Percentiles rank a stretch among this genome's conserved stretches.
phyloP scores from a whole-genome alignment of 75 land plant species.

The Adiantum capillusveneris region DNA sequence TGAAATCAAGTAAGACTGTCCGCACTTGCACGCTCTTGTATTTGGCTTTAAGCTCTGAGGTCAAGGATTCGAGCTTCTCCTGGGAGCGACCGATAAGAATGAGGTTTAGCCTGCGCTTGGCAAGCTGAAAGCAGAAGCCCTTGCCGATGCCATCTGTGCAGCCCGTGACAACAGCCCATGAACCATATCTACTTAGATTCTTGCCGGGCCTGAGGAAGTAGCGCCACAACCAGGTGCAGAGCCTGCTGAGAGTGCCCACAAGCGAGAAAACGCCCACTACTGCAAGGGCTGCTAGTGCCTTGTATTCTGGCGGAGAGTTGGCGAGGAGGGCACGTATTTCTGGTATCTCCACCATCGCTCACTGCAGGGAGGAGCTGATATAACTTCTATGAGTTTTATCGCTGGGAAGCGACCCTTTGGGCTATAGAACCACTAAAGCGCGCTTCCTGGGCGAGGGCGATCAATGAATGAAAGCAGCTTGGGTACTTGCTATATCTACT shows the following conservation, averaged over 20 bases:
- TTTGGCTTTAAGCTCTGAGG: conserved; percentile 31
- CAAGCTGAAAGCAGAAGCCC: conserved; percentile 61
- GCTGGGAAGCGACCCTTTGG: no score
- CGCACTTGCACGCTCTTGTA: conserved; percentile 30
- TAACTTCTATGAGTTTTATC: no score
- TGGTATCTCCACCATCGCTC: no score
- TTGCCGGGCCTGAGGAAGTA: conserved; percentile 56
- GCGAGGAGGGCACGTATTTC: no score
- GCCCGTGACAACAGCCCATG: conserved; percentile 94
- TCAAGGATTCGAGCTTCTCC: conserved; percentile 47
- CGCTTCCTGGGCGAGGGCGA: no score
- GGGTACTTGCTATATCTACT: no score
- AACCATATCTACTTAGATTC: conserved; percentile 59
- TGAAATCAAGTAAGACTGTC: conserved; percentile 61
- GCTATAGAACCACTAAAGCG: no score
- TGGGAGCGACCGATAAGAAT: conserved; percentile 70
- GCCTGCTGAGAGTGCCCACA: not conserved
- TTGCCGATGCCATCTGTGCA: conserved; percentile 89
- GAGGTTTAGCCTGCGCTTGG: conserved; percentile 54
- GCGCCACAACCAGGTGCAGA: conserved; percentile 37
- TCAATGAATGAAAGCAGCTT: no score
- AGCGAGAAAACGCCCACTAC: not conserved
- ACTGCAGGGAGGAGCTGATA: no score
- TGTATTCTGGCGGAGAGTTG: no score
- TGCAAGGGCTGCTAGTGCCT: not conserved